Evolutionary conservation across 129 eudicot genomes (phyloP).

Genomic region (Artemisia annua): DNA sequence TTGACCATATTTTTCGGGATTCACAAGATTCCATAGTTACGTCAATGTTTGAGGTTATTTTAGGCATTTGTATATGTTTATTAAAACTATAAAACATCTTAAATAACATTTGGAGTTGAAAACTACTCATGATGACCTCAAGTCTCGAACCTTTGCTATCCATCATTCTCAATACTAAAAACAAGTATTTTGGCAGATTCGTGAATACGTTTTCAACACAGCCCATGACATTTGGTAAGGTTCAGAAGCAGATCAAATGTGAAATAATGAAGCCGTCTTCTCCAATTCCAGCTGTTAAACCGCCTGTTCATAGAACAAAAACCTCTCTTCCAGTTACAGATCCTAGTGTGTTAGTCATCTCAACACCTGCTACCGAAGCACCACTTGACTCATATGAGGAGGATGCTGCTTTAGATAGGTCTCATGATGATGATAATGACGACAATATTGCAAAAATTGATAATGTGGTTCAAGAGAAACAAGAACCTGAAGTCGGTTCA

Average conservation of each 20-base stretch:
- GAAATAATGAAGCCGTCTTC: slow-evolving; percentile 47
- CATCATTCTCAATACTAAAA: slow-evolving; percentile 7
- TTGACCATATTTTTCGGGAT: background rate
- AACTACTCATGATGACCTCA: slow-evolving; percentile 11
- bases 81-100: background rate
- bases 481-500: slow-evolving; percentile 26
- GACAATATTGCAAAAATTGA: slow-evolving; percentile 8
- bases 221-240: slow-evolving; percentile 72
- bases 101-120: background rate
- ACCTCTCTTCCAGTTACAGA: slow-evolving; percentile 30
- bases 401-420: slow-evolving; percentile 29
- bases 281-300: slow-evolving; percentile 30
- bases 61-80: too few species aligned
- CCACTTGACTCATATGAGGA: slow-evolving; percentile 25
- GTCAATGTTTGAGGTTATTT: background rate
- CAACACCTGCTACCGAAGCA: slow-evolving; percentile 28
- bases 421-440: slow-evolving; percentile 24
- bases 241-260: slow-evolving; percentile 74
- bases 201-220: slow-evolving; percentile 52
- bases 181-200: slow-evolving; percentile 53
- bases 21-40: background rate
- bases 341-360: slow-evolving; percentile 19
- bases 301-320: slow-evolving; percentile 4
- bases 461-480: slow-evolving; percentile 25
- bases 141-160: slow-evolving; percentile 1